phyloP scores from a whole-genome alignment of 208 protist genomes.

The Tetramitus jugosus region DNA sequence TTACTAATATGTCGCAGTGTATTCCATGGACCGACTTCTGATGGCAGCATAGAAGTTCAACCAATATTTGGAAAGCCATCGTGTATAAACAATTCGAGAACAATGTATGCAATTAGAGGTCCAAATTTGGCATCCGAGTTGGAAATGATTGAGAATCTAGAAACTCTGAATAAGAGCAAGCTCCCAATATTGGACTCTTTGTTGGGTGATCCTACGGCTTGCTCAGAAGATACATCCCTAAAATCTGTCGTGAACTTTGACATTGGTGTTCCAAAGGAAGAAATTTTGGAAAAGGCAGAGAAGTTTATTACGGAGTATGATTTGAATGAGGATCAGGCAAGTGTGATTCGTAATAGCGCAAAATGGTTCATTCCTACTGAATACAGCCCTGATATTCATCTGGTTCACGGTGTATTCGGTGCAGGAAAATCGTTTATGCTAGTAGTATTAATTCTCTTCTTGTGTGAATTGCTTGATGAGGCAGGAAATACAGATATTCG shows the following conservation, averaged over 20 bases:
- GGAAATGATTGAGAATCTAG: constrained; percentile 20
- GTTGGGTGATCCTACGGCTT: neutral
- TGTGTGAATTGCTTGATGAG: constrained; percentile 18
- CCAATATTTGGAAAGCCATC: neutral
- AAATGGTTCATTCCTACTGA: constrained; percentile 2
- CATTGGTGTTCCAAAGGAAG: neutral
- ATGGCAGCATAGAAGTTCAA: neutral
- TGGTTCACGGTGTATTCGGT: constrained; percentile 34
- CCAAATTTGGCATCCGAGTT: constrained; percentile 18
- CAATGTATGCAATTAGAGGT: constrained; percentile 13
- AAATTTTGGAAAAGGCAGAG: neutral
- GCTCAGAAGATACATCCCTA: too few species aligned
- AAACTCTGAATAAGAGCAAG: neutral
- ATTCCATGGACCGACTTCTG: constrained; percentile 14
- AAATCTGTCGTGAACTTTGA: neutral
- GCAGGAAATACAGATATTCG: neutral
- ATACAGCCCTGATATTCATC: neutral
- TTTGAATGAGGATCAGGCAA: constrained; percentile 20
- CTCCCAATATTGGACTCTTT: neutral
- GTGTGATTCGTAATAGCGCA: neutral
- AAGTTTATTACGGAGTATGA: neutral
- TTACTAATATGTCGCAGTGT: neutral
- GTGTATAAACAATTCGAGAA: neutral
- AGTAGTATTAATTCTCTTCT: constrained; percentile 28
- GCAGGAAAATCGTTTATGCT: constrained; percentile 31